Conservation (phyloP, 495 filamentous ascomycete species). For the Aspergillus haitiensis region DNA sequence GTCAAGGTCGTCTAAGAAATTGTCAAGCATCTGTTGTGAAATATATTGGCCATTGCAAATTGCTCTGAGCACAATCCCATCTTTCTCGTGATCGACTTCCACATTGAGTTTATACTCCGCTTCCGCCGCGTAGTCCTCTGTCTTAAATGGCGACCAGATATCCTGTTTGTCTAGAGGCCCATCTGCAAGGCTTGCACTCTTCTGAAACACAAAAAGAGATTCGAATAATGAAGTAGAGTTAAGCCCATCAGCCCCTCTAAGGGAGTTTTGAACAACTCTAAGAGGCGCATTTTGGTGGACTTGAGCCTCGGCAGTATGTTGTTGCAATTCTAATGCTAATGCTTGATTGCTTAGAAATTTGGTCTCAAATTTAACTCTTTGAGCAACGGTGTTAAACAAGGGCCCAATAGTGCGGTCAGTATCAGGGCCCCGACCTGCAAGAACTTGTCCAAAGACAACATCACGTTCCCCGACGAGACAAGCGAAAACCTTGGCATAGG, state of each 20-base stretch:
- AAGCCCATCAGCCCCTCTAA: constrained; percentile 30
- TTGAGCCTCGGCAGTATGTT: constrained; percentile 69
- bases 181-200: constrained; percentile 29
- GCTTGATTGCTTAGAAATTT: constrained; percentile 50
- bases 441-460: constrained; percentile 71
- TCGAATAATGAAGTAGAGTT: constrained; percentile 62
- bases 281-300: constrained; percentile 50
- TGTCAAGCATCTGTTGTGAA: constrained; percentile 41
- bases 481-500: constrained; percentile 63
- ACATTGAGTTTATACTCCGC: constrained; percentile 50
- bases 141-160: constrained; percentile 59
- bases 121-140: constrained; percentile 67
- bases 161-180: constrained; percentile 26
- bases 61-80: constrained; percentile 38
- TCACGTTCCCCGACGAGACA: constrained; percentile 63
- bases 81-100: constrained; percentile 27
- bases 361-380: constrained; percentile 41
- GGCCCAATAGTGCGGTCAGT: constrained; percentile 76
- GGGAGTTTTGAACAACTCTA: constrained; percentile 27
- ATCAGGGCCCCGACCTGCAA: constrained; percentile 62
- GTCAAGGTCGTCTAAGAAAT: constrained; percentile 50
- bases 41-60: constrained; percentile 26
- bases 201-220: constrained; percentile 82
- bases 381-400: constrained; percentile 85
- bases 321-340: constrained; percentile 43